A percentile compares a stretch with the other conserved stretches of the same genome.
Evolutionary conservation across 2,329 filamentous ascomycete species (phyloP).

Genomic region (Septoria petroselini): DNA sequence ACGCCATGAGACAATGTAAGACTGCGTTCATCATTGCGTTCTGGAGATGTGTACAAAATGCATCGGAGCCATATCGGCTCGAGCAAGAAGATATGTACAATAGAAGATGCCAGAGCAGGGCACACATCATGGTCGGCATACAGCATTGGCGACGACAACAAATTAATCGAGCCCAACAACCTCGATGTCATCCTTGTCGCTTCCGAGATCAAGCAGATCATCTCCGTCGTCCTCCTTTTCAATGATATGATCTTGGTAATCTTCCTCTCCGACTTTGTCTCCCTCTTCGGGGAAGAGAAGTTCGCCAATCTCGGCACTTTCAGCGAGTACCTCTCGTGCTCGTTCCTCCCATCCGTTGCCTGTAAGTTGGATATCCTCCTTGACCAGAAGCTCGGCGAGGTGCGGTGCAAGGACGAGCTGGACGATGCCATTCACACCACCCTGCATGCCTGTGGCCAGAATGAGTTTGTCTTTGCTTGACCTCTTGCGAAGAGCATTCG

Average conservation of each 20-base stretch:
- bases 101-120: background rate
- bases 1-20: no score
- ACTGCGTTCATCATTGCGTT: background rate
- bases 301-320: slow-evolving; percentile 37
- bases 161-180: slow-evolving; percentile 8
- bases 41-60: background rate
- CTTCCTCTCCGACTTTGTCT: slow-evolving; percentile 26
- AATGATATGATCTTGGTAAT: slow-evolving; percentile 13
- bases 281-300: slow-evolving; percentile 34
- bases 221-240: slow-evolving; percentile 20
- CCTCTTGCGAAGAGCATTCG: slow-evolving; percentile 30
- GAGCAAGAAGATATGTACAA: background rate
- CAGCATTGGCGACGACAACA: background rate
- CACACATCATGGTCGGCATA: background rate
- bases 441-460: slow-evolving; percentile 33
- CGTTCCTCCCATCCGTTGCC: slow-evolving; percentile 18
- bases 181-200: slow-evolving; percentile 6
- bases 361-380: slow-evolving; percentile 36
- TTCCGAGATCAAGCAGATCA: background rate
- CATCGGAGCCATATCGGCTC: background rate
- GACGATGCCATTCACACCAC: slow-evolving; percentile 39
- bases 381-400: slow-evolving; percentile 37
- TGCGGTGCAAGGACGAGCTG: slow-evolving; percentile 40
- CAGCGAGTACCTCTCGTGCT: slow-evolving; percentile 31
- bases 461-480: slow-evolving; percentile 35